Base-by-base conservation (phyloP, 768 basidiomycete species). In the Leucocoprinus leucothites region DNA sequence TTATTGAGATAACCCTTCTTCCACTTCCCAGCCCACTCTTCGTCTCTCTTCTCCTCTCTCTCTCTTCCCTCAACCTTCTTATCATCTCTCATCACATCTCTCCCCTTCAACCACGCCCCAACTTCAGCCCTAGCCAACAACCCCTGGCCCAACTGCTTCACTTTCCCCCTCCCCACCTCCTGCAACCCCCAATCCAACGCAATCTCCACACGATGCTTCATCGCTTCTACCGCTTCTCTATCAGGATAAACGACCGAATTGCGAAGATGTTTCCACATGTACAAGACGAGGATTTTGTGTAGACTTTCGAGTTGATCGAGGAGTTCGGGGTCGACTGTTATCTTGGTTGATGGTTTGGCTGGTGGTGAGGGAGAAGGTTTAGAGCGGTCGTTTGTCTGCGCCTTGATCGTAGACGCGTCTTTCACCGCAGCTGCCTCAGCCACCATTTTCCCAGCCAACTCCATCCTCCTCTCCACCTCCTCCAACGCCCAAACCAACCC, bases 201-300 rank as follows among this genome's bases (percentile, higher is more conserved):
- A 4, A 56, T 24, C 28, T 56, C 54, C n/a, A 56, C 54, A 9
- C 54, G 47, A 14, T 16, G 18, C 28, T 56, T 56, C 38, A 56
- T 34, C 9, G 42, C 41, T 25, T 56, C 54, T 3, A 47, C 38
- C 18, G 21, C 16, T 22, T 53, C 43, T 19, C 31, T 31, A 26
- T 45, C 51, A 21, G 79, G 68, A 66, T 89, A 98, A 7, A 84
- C 75, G 50, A 91, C 74, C 0, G 82, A 76, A 56, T 82, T 76
- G 36, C 94, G 85, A 66, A 82, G 85, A 18, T 78, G 75, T 59
- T 94, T 75, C 96, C 96, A 99, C 47, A 93, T 73, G 69, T 98
- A 98, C 19, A 88, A 61, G 13, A 87, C 84, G 25, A 92, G 63
- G 26, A 82, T 71, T 62, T 87, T 88, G 70, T 99, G 94, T 91